Evolutionary conservation across 2,329 filamentous ascomycete species (phyloP), one percentile per base, ranked within the genome.

Genomic region (Fusarium austroafricanum): DNA sequence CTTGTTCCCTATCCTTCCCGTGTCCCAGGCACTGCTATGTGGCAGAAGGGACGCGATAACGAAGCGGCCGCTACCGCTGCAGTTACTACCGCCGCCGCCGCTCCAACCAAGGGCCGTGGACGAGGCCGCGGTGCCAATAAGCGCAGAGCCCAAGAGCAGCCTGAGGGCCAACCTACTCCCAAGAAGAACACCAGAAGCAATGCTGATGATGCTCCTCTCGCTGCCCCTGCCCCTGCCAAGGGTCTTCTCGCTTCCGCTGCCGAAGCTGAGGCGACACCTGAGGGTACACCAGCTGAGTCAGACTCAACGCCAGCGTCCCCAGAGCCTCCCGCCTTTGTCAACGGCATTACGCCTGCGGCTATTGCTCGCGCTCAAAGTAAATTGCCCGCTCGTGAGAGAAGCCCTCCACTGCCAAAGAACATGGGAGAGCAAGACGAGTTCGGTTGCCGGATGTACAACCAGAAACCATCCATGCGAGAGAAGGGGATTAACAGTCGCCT

Each of bases 401-500:
- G 79, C 46, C 80, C 79, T 5, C 73, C 75, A 4, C 60, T 80
- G 37, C 79, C 80, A 42, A 81, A 79, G 67, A 78, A 77, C 47
- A 77, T 79, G 37, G 72, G 80, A 3, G 83, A 84, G 14, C 80
- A 84, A 2, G 87, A 89, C 73, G 82, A 83, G 33, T 81, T 81
- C 60, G 86, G 86, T 29, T 82, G 86, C 45, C 81, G 85, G 29
- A 78, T 82, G 35, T 80, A 79, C 64, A 78, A 74, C 55, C 76
- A 78, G 57, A 68, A 73, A 12, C 81, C 86, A 49, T 80, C 77
- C 38, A 78, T 80, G 58, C 75, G 79, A 42, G 79, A 80, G 31
- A 79, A 78, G 77, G 62, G 80, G 26, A 82, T 83, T 71, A 87
- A 86, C 69, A 86, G 84, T 26, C 82, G 88, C 55, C 82, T 88